Conservation (phyloP, 331 rosid genomes). For the Quercus tomentella region DNA sequence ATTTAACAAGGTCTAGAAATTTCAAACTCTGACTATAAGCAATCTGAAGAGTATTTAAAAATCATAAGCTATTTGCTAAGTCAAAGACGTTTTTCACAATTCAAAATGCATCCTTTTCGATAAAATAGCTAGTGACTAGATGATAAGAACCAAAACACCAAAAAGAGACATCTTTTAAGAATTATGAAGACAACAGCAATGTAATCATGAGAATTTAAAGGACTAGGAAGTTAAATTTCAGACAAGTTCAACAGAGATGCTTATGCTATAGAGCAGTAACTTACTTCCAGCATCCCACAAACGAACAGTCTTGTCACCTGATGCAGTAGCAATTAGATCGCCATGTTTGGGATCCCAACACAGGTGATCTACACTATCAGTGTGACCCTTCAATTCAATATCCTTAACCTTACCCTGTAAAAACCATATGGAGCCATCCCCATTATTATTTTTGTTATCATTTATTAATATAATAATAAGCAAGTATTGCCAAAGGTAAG, state of each 20-base stretch:
- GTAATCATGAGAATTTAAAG: no score
- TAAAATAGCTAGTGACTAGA: no score
- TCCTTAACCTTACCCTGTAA: conserved; percentile 82
- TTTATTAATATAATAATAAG: background rate
- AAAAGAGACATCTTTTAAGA: no score
- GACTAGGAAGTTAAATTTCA: no score
- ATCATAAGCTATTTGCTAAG: no score
- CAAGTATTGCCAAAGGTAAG: background rate
- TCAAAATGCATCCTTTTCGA: no score
- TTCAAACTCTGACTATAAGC: conserved; percentile 54
- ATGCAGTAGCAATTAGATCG: conserved; percentile 95
- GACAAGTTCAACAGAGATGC: no score
- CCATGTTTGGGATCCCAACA: conserved; percentile 98
- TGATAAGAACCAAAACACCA: conserved; percentile 1
- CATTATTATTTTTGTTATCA: background rate
- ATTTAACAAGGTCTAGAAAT: conserved; percentile 38
- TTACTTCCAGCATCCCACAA: conserved; percentile 96
- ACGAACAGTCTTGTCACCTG: conserved; percentile 96
- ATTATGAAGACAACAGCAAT: no score
- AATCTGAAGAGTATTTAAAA: conserved; percentile 23
- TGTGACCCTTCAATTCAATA: conserved; percentile 92
- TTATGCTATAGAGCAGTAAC: conserved; percentile 4
- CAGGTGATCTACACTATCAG: conserved; percentile 98
- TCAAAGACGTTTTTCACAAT: no score
- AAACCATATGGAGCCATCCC: background rate